A percentile compares a stretch with the other conserved stretches of the same genome.
Evolutionary conservation across 345 rosid species (phyloP).

Genomic region (Syzygium oleosum): DNA sequence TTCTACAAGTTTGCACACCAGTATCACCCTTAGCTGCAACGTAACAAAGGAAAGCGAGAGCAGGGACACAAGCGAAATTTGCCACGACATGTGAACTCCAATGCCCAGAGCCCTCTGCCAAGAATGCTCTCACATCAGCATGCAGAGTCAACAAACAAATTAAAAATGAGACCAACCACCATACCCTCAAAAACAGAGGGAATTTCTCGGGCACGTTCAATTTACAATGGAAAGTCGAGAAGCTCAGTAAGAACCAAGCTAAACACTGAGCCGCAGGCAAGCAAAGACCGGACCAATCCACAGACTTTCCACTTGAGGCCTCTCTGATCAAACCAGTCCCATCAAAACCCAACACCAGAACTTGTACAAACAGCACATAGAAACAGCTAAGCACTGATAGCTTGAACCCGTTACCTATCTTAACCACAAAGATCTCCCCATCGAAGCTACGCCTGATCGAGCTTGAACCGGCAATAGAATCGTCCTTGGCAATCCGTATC

Average conservation of each 20-base stretch:
- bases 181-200: conserved; percentile 65
- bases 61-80: conserved; percentile 76
- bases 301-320: conserved; percentile 27
- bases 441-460: conserved; percentile 28
- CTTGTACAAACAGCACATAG: conserved; percentile 61
- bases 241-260: conserved; percentile 81
- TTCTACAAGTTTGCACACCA: conserved; percentile 50
- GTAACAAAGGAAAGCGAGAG: conserved; percentile 79
- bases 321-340: conserved; percentile 51
- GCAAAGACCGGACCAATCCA: conserved; percentile 55
- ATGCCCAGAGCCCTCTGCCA: conserved; percentile 41
- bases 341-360: conserved; percentile 64
- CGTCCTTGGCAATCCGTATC: conserved; percentile 57
- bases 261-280: conserved; percentile 62
- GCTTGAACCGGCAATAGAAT: conserved; percentile 33
- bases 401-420: conserved; percentile 54
- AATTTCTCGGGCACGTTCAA: conserved; percentile 66
- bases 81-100: conserved; percentile 59
- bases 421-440: conserved; percentile 36
- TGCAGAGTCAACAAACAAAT: conserved; percentile 61
- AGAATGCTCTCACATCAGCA: conserved; percentile 58
- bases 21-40: conserved; percentile 63
- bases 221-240: conserved; percentile 69
- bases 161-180: conserved; percentile 83
- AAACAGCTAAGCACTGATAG: conserved; percentile 59